phyloP scores from a whole-genome alignment of 331 rosid genomes.

The Pyrus hybrid region DNA sequence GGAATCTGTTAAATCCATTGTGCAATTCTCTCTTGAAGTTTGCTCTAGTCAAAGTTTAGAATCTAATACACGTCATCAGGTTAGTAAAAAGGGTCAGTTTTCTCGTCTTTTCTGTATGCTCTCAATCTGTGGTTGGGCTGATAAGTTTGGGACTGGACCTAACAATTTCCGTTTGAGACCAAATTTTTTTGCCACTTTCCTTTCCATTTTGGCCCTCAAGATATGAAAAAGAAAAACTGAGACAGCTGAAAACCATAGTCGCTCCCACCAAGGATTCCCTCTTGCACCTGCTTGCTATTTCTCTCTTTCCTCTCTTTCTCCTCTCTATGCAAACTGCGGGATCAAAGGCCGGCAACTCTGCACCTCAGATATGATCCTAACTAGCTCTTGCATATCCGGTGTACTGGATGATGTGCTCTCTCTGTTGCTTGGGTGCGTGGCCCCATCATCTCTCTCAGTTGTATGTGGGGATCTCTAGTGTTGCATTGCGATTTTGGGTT shows the following conservation, averaged over 20 bases:
- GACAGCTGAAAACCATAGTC: neutral
- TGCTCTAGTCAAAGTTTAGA: constrained; percentile 90
- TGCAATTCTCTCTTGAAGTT: constrained; percentile 98
- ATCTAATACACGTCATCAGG: constrained; percentile 98
- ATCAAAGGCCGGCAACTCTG: neutral
- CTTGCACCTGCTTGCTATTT: neutral
- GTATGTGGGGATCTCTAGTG: neutral
- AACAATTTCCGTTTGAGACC: neutral
- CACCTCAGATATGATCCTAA: neutral
- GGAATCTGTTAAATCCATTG: constrained; percentile 90
- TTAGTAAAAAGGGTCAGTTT: constrained; percentile 25
- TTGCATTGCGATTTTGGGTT: neutral
- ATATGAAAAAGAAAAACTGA: neutral
- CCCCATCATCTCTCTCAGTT: neutral
- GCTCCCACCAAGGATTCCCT: neutral
- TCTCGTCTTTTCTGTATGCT: neutral
- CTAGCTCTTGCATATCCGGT: neutral
- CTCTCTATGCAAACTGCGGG: neutral
- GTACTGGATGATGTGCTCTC: neutral
- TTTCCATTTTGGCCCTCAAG: neutral
- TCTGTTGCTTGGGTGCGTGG: neutral
- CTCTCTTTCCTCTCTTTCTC: neutral
- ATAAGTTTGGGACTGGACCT: neutral
- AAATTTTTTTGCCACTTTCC: neutral
- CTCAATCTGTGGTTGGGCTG: neutral